Conservation (phyloP, 2,329 filamentous ascomycete genomes). For the Leptosphaerulina australis region DNA sequence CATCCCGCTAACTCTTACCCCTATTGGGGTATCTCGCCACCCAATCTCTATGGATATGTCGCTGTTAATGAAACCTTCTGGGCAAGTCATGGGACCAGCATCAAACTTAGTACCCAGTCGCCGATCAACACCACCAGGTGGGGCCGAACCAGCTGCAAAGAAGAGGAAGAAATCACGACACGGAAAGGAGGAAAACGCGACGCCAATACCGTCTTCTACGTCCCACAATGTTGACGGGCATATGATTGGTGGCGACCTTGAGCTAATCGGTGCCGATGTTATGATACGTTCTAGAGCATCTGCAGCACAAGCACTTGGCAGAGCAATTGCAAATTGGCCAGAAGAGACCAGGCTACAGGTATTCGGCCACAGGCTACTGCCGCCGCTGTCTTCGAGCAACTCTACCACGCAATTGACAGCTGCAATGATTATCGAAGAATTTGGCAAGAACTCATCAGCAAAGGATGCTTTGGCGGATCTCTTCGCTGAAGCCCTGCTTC, state of each 20-base stretch:
- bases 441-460: slow-evolving; percentile 63
- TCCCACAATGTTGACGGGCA: slow-evolving; percentile 93
- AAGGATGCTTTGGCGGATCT: slow-evolving; percentile 60
- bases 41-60: slow-evolving; percentile 90
- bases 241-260: slow-evolving; percentile 96
- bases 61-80: slow-evolving; percentile 92
- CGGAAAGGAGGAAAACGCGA: slow-evolving; percentile 63
- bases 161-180: slow-evolving; percentile 82
- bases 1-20: slow-evolving; percentile 82
- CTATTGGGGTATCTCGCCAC: slow-evolving; percentile 88
- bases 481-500: slow-evolving; percentile 70
- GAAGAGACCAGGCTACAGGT: slow-evolving; percentile 61
- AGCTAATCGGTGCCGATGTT: slow-evolving; percentile 87
- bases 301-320: slow-evolving; percentile 83
- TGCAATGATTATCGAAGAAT: slow-evolving; percentile 86
- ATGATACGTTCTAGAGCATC: slow-evolving; percentile 89
- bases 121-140: slow-evolving; percentile 42
- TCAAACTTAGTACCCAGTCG: slow-evolving; percentile 32
- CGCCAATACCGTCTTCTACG: slow-evolving; percentile 63
- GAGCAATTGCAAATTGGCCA: slow-evolving; percentile 81
- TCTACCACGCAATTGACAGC: slow-evolving; percentile 87
- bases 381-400: slow-evolving; percentile 72
- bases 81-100: slow-evolving; percentile 73
- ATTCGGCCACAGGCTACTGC: slow-evolving; percentile 69
- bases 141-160: slow-evolving; percentile 67